These are phyloP conservation scores for Terfezia boudieri DNA, from an alignment of 495 filamentous ascomycete genomes.

Conservation along the genomic window DNA sequence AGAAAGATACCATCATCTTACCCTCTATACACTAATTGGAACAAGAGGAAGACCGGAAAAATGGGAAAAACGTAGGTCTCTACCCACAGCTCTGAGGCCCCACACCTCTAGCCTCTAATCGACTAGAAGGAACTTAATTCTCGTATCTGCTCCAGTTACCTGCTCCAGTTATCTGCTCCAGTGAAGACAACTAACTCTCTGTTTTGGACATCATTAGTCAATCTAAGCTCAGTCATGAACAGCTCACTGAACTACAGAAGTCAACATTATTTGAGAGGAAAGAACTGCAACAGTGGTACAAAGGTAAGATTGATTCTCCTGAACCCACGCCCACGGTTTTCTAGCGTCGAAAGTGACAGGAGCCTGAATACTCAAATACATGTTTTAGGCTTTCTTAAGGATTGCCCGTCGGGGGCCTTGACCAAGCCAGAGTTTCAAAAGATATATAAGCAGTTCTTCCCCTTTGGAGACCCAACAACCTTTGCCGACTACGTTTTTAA, in stretches of 20 bases:
- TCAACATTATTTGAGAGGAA: constrained; percentile 99
- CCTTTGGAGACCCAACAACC: constrained; percentile 85
- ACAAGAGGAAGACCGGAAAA: too few relatives aligned
- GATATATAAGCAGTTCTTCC: constrained; percentile 98
- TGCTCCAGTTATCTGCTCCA: too few relatives aligned
- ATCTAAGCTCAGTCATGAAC: constrained; percentile 84
- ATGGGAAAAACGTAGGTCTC: too few relatives aligned
- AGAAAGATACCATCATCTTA: too few relatives aligned
- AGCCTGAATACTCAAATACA: not conserved
- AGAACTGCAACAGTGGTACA: constrained; percentile 99
- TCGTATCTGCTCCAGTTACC: too few relatives aligned
- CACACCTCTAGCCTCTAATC: too few relatives aligned
- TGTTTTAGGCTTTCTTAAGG: constrained; percentile 72
- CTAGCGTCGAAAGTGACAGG: not conserved
- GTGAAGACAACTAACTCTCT: too few relatives aligned
- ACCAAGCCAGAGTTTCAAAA: constrained; percentile 98
- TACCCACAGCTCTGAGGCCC: too few relatives aligned
- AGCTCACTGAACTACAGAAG: constrained; percentile 83
- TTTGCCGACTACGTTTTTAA: constrained; percentile 99
- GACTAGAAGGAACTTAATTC: too few relatives aligned
- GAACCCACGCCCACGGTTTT: not conserved
- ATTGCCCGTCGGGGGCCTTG: constrained; percentile 88
- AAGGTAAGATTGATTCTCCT: constrained; percentile 36
- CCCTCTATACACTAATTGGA: too few relatives aligned
- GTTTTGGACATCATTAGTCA: constrained; percentile 29